Conservation (phyloP, 257 asterid genomes). For the Asclepias syriaca region DNA sequence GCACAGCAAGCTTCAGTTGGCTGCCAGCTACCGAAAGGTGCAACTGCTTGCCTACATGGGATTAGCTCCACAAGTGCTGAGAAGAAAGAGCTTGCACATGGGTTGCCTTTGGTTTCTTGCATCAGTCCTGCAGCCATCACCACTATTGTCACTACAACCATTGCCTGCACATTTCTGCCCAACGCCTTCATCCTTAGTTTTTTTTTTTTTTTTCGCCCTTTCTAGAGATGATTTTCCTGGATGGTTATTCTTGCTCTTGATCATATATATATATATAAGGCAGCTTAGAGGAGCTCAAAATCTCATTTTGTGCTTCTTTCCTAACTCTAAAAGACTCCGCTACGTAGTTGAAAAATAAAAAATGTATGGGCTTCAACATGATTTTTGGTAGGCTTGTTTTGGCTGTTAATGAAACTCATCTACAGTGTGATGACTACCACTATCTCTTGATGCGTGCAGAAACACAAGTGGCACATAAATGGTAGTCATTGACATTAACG, state of each 20-base stretch:
- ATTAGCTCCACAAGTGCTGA: slow-evolving; percentile 78
- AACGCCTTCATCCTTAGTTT: slow-evolving; percentile 31
- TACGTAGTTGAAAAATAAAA: slow-evolving; percentile 3
- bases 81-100: slow-evolving; percentile 69
- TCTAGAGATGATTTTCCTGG: not conserved
- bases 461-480: not conserved
- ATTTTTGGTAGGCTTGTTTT: not conserved
- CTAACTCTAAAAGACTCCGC: slow-evolving; percentile 47
- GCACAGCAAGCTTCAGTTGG: slow-evolving; percentile 84
- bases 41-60: slow-evolving; percentile 84
- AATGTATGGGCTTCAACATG: not conserved
- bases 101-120: slow-evolving; percentile 35
- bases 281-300: not conserved
- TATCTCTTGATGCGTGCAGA: not conserved
- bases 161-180: slow-evolving; percentile 7
- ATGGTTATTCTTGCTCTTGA: not conserved
- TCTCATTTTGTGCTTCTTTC: slow-evolving; percentile 43
- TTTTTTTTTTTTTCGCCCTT: not conserved
- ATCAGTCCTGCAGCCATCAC: slow-evolving; percentile 15
- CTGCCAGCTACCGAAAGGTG: slow-evolving; percentile 59
- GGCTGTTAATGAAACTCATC: not conserved
- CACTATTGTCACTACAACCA: slow-evolving; percentile 31
- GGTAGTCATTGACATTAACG: too few species aligned
- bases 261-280: slow-evolving; percentile 23
- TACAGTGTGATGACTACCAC: not conserved